These are phyloP conservation scores for Mucor velutinosus DNA, from an alignment of 371 early-diverging fungal genomes.

Conservation along the genomic window DNA sequence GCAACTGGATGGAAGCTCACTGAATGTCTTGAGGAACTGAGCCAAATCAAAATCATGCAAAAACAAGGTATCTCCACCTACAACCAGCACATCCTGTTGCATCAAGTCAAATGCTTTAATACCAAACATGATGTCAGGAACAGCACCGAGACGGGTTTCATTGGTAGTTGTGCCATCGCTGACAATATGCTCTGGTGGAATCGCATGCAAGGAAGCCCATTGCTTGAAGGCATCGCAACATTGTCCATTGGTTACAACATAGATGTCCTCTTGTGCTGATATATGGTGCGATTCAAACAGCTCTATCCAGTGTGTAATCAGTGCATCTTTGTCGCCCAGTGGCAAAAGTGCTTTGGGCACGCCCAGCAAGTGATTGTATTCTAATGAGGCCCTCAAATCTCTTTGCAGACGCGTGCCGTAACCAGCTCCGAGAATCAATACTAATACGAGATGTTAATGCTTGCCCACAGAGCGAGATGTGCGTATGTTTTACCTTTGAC, in stretches of 20 bases:
- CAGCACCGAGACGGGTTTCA: slow-evolving; percentile 62
- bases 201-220: slow-evolving; percentile 49
- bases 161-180: slow-evolving; percentile 58
- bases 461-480: neutral
- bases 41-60: slow-evolving; percentile 53
- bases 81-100: slow-evolving; percentile 46
- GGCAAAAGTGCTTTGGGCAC: slow-evolving; percentile 58
- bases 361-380: slow-evolving; percentile 45
- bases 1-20: slow-evolving; percentile 20
- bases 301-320: slow-evolving; percentile 57
- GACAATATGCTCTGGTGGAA: slow-evolving; percentile 47
- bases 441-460: slow-evolving; percentile 11
- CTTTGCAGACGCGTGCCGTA: slow-evolving; percentile 62
- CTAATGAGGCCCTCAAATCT: slow-evolving; percentile 32
- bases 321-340: slow-evolving; percentile 47
- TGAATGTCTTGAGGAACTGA: slow-evolving; percentile 20
- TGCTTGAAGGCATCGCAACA: slow-evolving; percentile 44
- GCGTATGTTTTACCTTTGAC: slow-evolving; percentile 1
- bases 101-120: slow-evolving; percentile 38
- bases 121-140: slow-evolving; percentile 57
- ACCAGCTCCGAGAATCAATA: slow-evolving; percentile 58
- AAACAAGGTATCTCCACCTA: slow-evolving; percentile 65
- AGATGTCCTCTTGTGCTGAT: slow-evolving; percentile 23
- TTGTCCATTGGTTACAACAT: slow-evolving; percentile 49
- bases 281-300: slow-evolving; percentile 33